A percentile compares a stretch with the other conserved stretches of the same genome.
These are phyloP conservation scores for Protoeuglena noctilucae DNA, from an alignment of 139 green algal genomes.

Conservation along the genomic window DNA sequence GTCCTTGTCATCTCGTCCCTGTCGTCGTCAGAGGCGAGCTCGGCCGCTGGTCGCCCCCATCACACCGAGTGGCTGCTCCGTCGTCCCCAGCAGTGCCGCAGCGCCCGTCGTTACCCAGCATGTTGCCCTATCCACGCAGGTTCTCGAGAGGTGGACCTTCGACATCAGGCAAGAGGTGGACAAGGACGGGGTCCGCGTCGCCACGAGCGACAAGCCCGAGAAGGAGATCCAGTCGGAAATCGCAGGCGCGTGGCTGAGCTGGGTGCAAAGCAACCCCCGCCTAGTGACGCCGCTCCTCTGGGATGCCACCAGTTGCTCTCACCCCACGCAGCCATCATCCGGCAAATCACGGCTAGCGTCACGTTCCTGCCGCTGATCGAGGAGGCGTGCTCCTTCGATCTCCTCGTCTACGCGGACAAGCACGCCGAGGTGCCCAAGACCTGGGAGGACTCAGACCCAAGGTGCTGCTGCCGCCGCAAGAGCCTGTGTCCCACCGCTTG, in stretches of 20 bases:
- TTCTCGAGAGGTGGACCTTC: constrained; percentile 92
- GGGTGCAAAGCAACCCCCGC: too few relatives aligned
- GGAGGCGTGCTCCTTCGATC: constrained; percentile 76
- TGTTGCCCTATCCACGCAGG: too few relatives aligned
- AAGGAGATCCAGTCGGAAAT: constrained; percentile 78
- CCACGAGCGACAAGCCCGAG: constrained; percentile 66
- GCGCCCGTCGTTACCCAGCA: too few relatives aligned
- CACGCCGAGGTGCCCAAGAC: constrained; percentile 51
- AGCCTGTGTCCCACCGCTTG: too few relatives aligned
- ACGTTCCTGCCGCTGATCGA: constrained; percentile 88
- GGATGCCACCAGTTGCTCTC: background rate
- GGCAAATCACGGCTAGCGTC: constrained; percentile 80
- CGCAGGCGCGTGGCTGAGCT: too few relatives aligned
- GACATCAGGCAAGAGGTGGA: constrained; percentile 17
- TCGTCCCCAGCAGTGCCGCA: too few relatives aligned
- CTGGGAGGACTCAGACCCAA: constrained; percentile 91
- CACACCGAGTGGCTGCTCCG: too few relatives aligned
- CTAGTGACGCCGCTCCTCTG: background rate
- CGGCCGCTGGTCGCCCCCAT: too few relatives aligned
- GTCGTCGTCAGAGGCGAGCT: constrained; percentile 36
- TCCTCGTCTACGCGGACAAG: constrained; percentile 77
- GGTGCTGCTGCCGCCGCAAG: too few relatives aligned
- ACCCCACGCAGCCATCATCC: background rate
- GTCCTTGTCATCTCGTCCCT: constrained; percentile 72
- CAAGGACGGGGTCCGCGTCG: too few relatives aligned